A percentile compares a stretch with the other conserved stretches of the same genome.
Conservation (phyloP, 371 early-diverging fungal genomes). For the Apophysomyces trapeziformis region DNA sequence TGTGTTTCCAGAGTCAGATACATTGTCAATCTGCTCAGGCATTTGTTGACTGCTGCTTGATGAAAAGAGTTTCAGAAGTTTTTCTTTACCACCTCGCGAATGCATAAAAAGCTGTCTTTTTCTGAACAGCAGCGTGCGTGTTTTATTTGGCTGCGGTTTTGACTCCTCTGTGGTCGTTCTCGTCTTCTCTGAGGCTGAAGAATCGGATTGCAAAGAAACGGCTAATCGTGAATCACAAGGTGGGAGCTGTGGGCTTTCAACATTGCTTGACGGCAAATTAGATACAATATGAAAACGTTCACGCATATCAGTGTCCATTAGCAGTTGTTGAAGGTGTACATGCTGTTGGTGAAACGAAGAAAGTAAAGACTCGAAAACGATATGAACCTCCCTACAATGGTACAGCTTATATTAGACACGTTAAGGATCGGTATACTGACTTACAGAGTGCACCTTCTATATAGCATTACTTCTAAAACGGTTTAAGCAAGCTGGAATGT, state of each 20-base stretch:
- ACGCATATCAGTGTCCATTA: background rate
- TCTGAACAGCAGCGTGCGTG: background rate
- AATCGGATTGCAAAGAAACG: background rate
- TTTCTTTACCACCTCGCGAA: conserved; percentile 1
- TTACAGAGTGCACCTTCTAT: conserved; percentile 25
- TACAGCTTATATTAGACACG: background rate
- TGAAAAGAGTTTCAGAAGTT: conserved; percentile 8
- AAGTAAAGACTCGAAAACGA: conserved; percentile 26
- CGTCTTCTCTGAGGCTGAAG: background rate
- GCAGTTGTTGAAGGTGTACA: conserved; percentile 2
- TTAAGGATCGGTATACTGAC: background rate
- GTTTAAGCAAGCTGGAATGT: background rate
- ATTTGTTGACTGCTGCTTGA: background rate
- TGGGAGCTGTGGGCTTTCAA: conserved; percentile 5
- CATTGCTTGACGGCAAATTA: background rate
- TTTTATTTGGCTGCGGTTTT: background rate
- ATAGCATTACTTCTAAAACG: background rate
- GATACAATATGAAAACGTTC: background rate
- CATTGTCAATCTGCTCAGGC: background rate
- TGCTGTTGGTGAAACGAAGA: conserved; percentile 23
- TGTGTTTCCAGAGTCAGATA: background rate
- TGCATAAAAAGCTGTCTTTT: background rate
- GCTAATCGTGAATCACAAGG: conserved; percentile 5
- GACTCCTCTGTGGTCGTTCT: background rate
- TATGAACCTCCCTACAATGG: conserved; percentile 23